These are phyloP conservation scores for Bauhinia variegata DNA, from an alignment of 306 rosid genomes.

Conservation along the genomic window DNA sequence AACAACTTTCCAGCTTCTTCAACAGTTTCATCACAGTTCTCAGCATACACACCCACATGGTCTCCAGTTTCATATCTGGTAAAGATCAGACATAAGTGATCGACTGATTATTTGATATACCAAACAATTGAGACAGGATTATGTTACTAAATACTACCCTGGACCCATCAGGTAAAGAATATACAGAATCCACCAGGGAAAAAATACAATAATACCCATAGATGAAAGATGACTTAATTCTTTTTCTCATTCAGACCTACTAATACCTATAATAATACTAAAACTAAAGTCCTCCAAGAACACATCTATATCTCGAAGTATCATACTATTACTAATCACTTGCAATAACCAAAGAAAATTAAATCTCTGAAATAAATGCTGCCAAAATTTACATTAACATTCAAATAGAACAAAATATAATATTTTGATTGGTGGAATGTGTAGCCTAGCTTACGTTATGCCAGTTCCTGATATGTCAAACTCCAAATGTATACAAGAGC, in stretches of 20 bases:
- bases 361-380: background rate
- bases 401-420: slow-evolving; percentile 4
- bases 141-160: slow-evolving; percentile 14
- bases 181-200: background rate
- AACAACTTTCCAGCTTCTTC: slow-evolving; percentile 79
- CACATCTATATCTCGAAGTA: background rate
- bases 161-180: background rate
- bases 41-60: slow-evolving; percentile 92
- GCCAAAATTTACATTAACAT: background rate
- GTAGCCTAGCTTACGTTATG: slow-evolving; percentile 56
- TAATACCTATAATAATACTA: background rate
- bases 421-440: slow-evolving; percentile 13
- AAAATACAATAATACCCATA: background rate
- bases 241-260: background rate
- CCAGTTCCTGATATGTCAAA: slow-evolving; percentile 73
- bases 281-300: background rate
- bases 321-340: background rate
- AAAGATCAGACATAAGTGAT: slow-evolving; percentile 34
- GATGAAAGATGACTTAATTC: background rate
- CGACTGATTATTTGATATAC: slow-evolving; percentile 18
- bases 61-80: slow-evolving; percentile 96
- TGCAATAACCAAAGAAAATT: background rate
- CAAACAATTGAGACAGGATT: background rate
- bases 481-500: slow-evolving; percentile 91
- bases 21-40: slow-evolving; percentile 74